Evolutionary conservation across 306 rosid genomes (phyloP).

Genomic region (Prunus mongolica): DNA sequence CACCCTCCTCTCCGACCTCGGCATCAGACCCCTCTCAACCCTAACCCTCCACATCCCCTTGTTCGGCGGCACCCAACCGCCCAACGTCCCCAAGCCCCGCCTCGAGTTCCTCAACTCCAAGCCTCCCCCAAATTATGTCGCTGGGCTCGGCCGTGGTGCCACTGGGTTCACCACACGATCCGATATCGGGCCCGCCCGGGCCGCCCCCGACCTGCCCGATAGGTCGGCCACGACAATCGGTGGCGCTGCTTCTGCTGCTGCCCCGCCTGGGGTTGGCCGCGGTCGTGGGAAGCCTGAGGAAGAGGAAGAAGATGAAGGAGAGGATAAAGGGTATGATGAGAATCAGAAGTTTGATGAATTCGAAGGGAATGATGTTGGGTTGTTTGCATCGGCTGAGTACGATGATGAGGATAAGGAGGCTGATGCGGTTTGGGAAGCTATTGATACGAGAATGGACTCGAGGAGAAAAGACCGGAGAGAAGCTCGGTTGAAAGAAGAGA

Average conservation of each 20-base stretch:
- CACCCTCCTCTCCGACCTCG: conserved; percentile 47
- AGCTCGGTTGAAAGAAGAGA: conserved; percentile 85
- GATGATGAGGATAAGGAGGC: conserved; percentile 94
- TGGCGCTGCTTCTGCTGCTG: conserved; percentile 23
- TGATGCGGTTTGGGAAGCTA: conserved; percentile 88
- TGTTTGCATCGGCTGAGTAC: conserved; percentile 82
- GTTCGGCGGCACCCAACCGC: conserved; percentile 43
- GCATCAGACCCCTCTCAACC: conserved; percentile 39
- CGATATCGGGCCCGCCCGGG: conserved; percentile 84
- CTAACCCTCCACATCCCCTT: conserved; percentile 39
- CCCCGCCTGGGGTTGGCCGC: conserved; percentile 35
- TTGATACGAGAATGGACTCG: conserved; percentile 87
- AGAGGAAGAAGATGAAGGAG: conserved; percentile 80
- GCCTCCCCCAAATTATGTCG: conserved; percentile 85
- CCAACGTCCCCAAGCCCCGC: conserved; percentile 57
- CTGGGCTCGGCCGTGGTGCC: conserved; percentile 93
- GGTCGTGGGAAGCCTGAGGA: conserved; percentile 77
- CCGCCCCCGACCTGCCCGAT: conserved; percentile 80
- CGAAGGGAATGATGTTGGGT: conserved; percentile 85
- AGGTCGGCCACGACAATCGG: conserved; percentile 53
- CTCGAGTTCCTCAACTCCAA: conserved; percentile 77
- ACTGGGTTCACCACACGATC: conserved; percentile 87
- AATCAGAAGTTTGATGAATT: conserved; percentile 88
- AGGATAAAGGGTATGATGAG: conserved; percentile 82
- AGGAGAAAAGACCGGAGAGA: conserved; percentile 88